Percentiles rank a stretch among this genome's conserved stretches.
These are phyloP conservation scores for Quercus dentata DNA, from an alignment of 306 rosid genomes.

Conservation along the genomic window DNA sequence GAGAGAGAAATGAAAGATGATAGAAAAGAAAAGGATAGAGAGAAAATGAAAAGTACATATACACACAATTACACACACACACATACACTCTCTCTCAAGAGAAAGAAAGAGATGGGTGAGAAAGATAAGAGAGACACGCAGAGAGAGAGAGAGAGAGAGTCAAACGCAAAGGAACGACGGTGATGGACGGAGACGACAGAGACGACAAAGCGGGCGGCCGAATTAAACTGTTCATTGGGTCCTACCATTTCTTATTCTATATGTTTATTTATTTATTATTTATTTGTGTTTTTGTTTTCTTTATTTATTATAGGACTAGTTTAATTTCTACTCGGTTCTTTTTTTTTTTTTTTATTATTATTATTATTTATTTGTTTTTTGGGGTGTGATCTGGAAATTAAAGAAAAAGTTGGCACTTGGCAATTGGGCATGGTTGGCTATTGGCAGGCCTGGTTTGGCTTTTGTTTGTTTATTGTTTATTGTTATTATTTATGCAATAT, in stretches of 20 bases:
- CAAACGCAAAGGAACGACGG: constrained; percentile 55
- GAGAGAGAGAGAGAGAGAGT: constrained; percentile 22
- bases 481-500: background rate
- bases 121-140: background rate
- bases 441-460: constrained; percentile 43
- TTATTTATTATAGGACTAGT: background rate
- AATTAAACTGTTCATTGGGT: constrained; percentile 61
- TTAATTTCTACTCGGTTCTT: too few relatives aligned
- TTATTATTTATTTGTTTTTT: background rate
- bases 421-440: constrained; percentile 8
- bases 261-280: background rate
- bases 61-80: constrained; percentile 26
- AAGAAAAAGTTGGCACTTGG: background rate
- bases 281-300: too few relatives aligned
- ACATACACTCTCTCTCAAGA: constrained; percentile 4
- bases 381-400: constrained; percentile 19
- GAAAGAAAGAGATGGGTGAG: constrained; percentile 14
- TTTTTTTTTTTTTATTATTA: background rate
- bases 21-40: background rate
- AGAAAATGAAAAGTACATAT: background rate
- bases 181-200: constrained; percentile 75
- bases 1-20: constrained; percentile 21
- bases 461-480: background rate
- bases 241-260: constrained; percentile 25
- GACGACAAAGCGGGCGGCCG: constrained; percentile 96